Evolutionary conservation across 495 filamentous ascomycete genomes (phyloP).

Genomic region (Talaromyces adpressus): DNA sequence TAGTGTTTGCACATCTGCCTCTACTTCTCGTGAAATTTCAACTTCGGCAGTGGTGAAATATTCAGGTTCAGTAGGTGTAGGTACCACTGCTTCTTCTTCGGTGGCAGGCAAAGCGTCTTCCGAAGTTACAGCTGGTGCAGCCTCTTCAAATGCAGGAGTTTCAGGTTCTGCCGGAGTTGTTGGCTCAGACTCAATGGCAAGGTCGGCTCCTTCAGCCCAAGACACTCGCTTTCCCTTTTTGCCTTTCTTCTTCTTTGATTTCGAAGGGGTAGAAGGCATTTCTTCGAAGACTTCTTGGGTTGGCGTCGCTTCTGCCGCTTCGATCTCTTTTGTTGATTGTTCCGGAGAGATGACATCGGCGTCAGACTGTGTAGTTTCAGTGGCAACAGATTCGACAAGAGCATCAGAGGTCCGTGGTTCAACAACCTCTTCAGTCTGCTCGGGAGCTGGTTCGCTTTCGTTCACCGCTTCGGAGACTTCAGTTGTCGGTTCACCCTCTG

Average conservation of each 20-base stretch:
- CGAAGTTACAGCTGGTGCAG: no score
- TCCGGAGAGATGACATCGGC: not conserved
- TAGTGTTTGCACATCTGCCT: constrained; percentile 12
- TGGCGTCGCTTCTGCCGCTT: not conserved
- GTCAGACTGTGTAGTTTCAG: not conserved
- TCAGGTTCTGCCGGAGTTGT: not conserved
- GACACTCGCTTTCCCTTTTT: constrained; percentile 12
- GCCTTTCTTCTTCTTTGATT: constrained; percentile 25
- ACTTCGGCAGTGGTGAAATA: not conserved
- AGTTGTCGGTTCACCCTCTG: constrained; percentile 8
- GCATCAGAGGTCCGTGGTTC: not conserved
- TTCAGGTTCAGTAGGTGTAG: not conserved
- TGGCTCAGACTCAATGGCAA: not conserved
- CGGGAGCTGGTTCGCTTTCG: not conserved
- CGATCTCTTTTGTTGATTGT: not conserved
- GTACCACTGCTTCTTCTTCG: not conserved
- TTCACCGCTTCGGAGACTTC: not conserved
- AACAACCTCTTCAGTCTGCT: not conserved
- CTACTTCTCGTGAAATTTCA: constrained; percentile 7
- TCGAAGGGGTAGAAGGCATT: constrained; percentile 10
- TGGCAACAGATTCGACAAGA: not conserved
- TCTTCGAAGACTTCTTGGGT: constrained; percentile 8
- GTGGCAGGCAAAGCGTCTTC: not conserved
- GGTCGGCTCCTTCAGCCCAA: constrained; percentile 8
- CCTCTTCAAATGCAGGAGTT: not conserved